Percentiles rank a stretch among this genome's conserved stretches.
Evolutionary conservation across 2,329 filamentous ascomycete genomes (phyloP).

Genomic region (Fusarium pseudocircinatum): DNA sequence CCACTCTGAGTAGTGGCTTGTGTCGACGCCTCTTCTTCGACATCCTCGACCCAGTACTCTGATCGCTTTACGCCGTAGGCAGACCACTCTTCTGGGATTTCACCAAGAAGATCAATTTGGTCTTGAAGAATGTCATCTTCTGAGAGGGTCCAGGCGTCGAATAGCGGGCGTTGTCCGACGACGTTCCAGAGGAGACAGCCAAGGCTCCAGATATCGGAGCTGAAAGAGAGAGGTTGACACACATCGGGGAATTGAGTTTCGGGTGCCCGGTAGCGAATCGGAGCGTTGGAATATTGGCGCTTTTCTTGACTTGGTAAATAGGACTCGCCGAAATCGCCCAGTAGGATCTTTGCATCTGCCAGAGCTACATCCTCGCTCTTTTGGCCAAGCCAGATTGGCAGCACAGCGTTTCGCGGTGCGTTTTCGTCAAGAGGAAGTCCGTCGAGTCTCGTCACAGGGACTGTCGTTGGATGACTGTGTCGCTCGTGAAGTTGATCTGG

Average conservation of each 20-base stretch:
- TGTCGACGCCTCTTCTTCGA: constrained; percentile 8
- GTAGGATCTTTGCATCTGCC: constrained; percentile 29
- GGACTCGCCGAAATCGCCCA: constrained; percentile 38
- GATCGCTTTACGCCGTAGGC: constrained; percentile 18
- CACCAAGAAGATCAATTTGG: constrained; percentile 31
- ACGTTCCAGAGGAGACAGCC: constrained; percentile 36
- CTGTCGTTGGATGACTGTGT: constrained; percentile 22
- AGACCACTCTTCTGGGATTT: constrained; percentile 34
- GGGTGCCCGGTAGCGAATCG: constrained; percentile 32
- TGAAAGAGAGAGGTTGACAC: constrained; percentile 29
- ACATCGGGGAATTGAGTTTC: constrained; percentile 34
- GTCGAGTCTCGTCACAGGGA: constrained; percentile 34
- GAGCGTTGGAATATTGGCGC: constrained; percentile 32
- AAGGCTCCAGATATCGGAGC: constrained; percentile 37
- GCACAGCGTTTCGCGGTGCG: constrained; percentile 26
- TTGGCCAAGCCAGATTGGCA: constrained; percentile 35
- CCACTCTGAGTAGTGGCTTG: neutral
- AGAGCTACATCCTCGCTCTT: constrained; percentile 32
- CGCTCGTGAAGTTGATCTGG: constrained; percentile 32
- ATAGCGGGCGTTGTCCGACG: constrained; percentile 31
- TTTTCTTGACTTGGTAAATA: constrained; percentile 26
- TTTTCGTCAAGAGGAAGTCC: constrained; percentile 32
- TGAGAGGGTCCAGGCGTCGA: constrained; percentile 33
- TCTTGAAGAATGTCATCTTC: constrained; percentile 35
- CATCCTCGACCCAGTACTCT: constrained; percentile 27